Evolutionary conservation across 2,329 filamentous ascomycete species (phyloP).

Genomic region (Teratosphaeria destructans): DNA sequence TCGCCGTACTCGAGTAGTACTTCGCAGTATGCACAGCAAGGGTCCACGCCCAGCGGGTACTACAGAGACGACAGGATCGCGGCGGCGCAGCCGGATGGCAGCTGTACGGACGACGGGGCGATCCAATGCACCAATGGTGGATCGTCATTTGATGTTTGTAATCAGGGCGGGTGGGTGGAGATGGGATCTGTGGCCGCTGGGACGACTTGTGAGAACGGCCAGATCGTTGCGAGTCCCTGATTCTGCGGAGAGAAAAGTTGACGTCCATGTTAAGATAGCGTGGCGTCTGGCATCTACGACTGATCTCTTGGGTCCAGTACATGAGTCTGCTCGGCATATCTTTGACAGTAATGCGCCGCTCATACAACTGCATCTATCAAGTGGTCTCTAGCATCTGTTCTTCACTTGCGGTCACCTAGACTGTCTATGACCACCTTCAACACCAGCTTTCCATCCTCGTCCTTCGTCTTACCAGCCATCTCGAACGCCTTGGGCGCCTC

Average conservation of each 20-base stretch:
- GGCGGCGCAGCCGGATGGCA: conserved; percentile 17
- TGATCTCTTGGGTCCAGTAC: background rate
- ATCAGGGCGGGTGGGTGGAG: conserved; percentile 22
- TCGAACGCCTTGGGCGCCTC: conserved; percentile 56
- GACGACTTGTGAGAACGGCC: conserved; percentile 19
- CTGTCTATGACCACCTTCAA: conserved; percentile 53
- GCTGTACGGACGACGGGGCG: conserved; percentile 16
- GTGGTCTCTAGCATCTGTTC: background rate
- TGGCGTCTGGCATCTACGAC: background rate
- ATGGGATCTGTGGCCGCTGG: conserved; percentile 24
- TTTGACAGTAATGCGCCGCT: background rate
- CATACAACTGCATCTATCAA: background rate
- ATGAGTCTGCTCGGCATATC: background rate
- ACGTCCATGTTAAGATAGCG: background rate
- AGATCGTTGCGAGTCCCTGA: conserved; percentile 12
- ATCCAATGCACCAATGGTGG: conserved; percentile 20
- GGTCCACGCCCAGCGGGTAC: conserved; percentile 14
- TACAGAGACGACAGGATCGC: conserved; percentile 26
- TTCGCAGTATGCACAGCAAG: conserved; percentile 17
- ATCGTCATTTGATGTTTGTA: conserved; percentile 21
- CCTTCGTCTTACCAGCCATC: conserved; percentile 57
- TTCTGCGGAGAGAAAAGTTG: background rate
- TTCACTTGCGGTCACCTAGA: background rate
- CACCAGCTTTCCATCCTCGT: conserved; percentile 57
- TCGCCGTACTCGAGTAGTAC: conserved; percentile 14